A percentile compares a stretch with the other conserved stretches of the same genome.
phyloP scores from a whole-genome alignment of 2,329 filamentous ascomycete genomes.

The Chlorencoelia australis region DNA sequence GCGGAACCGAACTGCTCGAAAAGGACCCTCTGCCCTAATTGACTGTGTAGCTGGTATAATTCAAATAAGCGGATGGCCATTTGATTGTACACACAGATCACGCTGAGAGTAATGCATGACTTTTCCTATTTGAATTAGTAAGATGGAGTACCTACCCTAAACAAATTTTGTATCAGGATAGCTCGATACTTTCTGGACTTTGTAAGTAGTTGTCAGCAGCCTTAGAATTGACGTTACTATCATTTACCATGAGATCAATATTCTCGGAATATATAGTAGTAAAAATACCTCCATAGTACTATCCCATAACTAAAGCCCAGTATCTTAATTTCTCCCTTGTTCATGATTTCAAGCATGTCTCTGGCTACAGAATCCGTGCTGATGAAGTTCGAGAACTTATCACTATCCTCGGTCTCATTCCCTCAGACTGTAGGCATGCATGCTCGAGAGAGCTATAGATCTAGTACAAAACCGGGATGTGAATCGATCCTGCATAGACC shows the following conservation, averaged over 20 bases:
- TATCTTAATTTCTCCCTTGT: constrained; percentile 25
- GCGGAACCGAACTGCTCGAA: no score
- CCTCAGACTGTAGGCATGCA: constrained; percentile 25
- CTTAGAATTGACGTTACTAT: no score
- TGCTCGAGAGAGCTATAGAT: constrained; percentile 32
- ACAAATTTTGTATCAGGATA: no score
- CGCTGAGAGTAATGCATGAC: no score
- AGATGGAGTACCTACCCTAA: no score
- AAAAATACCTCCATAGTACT: constrained; percentile 34
- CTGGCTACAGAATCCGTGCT: constrained; percentile 24
- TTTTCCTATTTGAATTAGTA: no score
- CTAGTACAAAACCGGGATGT: constrained; percentile 37
- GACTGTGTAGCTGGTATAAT: no score
- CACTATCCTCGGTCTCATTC: background rate
- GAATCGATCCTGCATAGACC: constrained; percentile 36
- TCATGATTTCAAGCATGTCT: constrained; percentile 28
- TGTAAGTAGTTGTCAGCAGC: no score
- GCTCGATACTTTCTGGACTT: no score
- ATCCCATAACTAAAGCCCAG: constrained; percentile 42
- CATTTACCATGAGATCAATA: constrained; percentile 32
- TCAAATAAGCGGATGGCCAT: no score
- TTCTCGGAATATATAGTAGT: constrained; percentile 33
- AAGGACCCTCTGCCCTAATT: no score
- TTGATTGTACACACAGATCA: no score
- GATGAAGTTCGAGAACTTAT: constrained; percentile 8